Evolutionary conservation across 768 basidiomycete species (phyloP).

Genomic region (Mycena vitilis): DNA sequence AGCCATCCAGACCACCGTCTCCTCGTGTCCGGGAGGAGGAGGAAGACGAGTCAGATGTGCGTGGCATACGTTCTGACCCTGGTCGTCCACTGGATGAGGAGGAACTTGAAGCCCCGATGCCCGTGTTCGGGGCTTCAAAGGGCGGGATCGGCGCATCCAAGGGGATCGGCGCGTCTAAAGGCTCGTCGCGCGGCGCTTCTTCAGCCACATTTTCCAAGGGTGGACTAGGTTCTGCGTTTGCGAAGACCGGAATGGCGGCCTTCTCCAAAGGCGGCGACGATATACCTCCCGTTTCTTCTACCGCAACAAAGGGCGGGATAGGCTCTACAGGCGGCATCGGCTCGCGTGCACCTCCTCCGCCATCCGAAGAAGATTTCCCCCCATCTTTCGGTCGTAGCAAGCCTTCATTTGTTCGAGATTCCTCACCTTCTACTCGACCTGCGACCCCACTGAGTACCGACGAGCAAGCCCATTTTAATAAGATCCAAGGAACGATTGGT

Average conservation of each 20-base stretch:
- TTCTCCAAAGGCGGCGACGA: slow-evolving; percentile 33
- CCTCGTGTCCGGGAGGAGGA: slow-evolving; percentile 65
- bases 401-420: slow-evolving; percentile 65
- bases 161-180: slow-evolving; percentile 46
- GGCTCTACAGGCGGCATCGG: slow-evolving; percentile 32
- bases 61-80: slow-evolving; percentile 58
- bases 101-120: neutral
- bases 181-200: slow-evolving; percentile 43
- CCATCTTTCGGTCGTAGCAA: slow-evolving; percentile 53
- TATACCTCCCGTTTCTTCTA: slow-evolving; percentile 22
- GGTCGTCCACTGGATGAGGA: slow-evolving; percentile 33
- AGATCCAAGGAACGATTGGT: slow-evolving; percentile 81
- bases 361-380: slow-evolving; percentile 46
- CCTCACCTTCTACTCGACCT: slow-evolving; percentile 58
- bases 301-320: slow-evolving; percentile 41
- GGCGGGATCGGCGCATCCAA: slow-evolving; percentile 46
- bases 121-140: slow-evolving; percentile 47
- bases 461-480: slow-evolving; percentile 87
- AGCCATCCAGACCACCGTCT: slow-evolving; percentile 65
- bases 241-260: slow-evolving; percentile 31
- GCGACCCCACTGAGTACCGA: slow-evolving; percentile 65
- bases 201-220: slow-evolving; percentile 31
- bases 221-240: slow-evolving; percentile 34
- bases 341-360: slow-evolving; percentile 33
- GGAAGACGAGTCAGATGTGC: slow-evolving; percentile 56